Evolutionary conservation across 1,139 yeast species (phyloP).

Genomic region (Pneumocystis carinii): DNA sequence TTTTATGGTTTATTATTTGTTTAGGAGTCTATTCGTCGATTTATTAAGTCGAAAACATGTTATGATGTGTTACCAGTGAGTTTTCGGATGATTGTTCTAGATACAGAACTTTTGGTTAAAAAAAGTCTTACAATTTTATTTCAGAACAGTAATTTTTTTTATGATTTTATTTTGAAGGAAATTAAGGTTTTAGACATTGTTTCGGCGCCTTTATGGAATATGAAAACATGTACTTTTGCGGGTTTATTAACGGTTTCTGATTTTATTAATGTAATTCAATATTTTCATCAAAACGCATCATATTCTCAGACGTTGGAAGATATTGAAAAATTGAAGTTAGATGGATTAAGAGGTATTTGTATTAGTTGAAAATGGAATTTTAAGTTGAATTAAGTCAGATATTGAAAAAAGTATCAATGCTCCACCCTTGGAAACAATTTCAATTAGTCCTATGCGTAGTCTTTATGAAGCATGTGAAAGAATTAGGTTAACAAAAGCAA

Average conservation of each 20-base stretch:
- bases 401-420: constrained; percentile 83
- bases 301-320: constrained; percentile 73
- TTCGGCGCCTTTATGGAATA: constrained; percentile 94
- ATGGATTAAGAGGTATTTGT: constrained; percentile 39
- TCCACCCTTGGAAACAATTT: constrained; percentile 71
- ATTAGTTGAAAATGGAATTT: not conserved
- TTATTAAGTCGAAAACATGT: constrained; percentile 79
- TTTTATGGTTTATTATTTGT: not conserved
- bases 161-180: not conserved
- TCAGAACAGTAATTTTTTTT: constrained; percentile 41
- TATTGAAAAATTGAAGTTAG: constrained; percentile 72
- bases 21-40: constrained; percentile 56
- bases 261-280: constrained; percentile 88
- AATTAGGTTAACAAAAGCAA: constrained; percentile 78
- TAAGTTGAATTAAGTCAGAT: constrained; percentile 30
- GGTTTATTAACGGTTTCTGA: constrained; percentile 87
- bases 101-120: constrained; percentile 78
- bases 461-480: constrained; percentile 86
- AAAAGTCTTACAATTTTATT: constrained; percentile 77
- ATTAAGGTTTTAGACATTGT: constrained; percentile 42
- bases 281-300: constrained; percentile 55
- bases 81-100: constrained; percentile 82
- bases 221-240: constrained; percentile 75
- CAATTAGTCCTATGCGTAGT: constrained; percentile 83
- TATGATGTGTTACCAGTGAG: constrained; percentile 95